Evolutionary conservation across 2,329 filamentous ascomycete species (phyloP).

Genomic region (Orbilia blumenaviensis): DNA sequence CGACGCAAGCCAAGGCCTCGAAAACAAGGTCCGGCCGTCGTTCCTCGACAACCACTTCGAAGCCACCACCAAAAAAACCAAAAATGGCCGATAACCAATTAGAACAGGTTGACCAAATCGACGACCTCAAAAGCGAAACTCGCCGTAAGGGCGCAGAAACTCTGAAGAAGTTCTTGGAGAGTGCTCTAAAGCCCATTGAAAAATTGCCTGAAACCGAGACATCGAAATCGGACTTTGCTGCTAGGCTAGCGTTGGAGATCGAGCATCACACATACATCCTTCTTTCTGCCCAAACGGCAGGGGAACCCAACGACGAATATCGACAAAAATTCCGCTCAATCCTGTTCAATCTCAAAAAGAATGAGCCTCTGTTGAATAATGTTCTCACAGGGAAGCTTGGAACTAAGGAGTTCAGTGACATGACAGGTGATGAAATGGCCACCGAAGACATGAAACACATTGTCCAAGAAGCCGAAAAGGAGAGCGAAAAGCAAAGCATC

Average conservation of each 20-base stretch:
- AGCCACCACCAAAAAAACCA: constrained; percentile 47
- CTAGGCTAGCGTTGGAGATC: constrained; percentile 76
- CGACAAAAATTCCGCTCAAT: constrained; percentile 76
- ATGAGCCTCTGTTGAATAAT: constrained; percentile 77
- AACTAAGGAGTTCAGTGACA: constrained; percentile 80
- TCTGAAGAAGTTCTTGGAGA: constrained; percentile 38
- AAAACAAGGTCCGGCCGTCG: constrained; percentile 35
- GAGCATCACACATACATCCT: constrained; percentile 74
- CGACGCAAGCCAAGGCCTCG: constrained; percentile 29
- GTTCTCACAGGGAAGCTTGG: constrained; percentile 77
- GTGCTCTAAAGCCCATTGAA: constrained; percentile 34
- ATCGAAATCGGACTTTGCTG: constrained; percentile 36
- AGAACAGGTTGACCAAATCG: constrained; percentile 30
- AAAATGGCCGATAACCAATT: constrained; percentile 49
- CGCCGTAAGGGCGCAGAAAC: constrained; percentile 39
- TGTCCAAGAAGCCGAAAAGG: constrained; percentile 78
- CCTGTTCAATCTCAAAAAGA: constrained; percentile 87
- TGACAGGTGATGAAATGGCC: constrained; percentile 90
- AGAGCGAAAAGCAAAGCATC: constrained; percentile 83
- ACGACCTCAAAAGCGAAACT: constrained; percentile 41
- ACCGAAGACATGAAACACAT: constrained; percentile 86
- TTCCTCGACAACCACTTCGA: constrained; percentile 22
- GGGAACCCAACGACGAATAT: constrained; percentile 68
- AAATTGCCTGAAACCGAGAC: constrained; percentile 44
- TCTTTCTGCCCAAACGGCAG: constrained; percentile 63